A percentile compares a stretch with the other conserved stretches of the same genome.
Conservation (phyloP, 164 flowering plant genomes). For the Liriodendron chinense region DNA sequence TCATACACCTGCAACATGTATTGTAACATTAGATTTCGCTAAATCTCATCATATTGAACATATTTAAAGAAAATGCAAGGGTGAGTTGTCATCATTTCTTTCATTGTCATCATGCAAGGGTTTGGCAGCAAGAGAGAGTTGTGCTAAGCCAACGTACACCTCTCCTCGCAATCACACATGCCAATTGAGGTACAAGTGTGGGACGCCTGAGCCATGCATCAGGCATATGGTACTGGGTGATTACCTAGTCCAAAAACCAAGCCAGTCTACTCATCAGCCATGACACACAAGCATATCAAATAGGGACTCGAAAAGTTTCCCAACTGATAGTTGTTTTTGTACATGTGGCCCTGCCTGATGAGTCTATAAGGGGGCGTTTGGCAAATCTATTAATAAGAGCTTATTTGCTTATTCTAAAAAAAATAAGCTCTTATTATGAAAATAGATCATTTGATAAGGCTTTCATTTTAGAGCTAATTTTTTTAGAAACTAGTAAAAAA, state of each 20-base stretch:
- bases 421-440: no score
- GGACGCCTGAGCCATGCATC: neutral
- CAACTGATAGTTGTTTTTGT: neutral
- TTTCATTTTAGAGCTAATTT: no score
- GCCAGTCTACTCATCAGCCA: neutral
- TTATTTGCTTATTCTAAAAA: no score
- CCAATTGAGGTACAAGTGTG: neutral
- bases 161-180: neutral
- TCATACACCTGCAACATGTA: slow-evolving; percentile 63
- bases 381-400: no score
- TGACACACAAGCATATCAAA: no score
- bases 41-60: neutral
- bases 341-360: neutral
- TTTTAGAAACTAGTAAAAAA: no score
- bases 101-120: neutral
- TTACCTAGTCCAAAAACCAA: neutral
- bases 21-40: neutral
- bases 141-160: neutral
- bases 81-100: neutral
- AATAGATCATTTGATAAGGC: no score
- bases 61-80: neutral
- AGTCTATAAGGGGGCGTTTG: no score
- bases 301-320: neutral
- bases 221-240: neutral
- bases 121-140: neutral